Conservation (phyloP, 371 early-diverging fungal genomes). For the Cokeromyces recurvatus region DNA sequence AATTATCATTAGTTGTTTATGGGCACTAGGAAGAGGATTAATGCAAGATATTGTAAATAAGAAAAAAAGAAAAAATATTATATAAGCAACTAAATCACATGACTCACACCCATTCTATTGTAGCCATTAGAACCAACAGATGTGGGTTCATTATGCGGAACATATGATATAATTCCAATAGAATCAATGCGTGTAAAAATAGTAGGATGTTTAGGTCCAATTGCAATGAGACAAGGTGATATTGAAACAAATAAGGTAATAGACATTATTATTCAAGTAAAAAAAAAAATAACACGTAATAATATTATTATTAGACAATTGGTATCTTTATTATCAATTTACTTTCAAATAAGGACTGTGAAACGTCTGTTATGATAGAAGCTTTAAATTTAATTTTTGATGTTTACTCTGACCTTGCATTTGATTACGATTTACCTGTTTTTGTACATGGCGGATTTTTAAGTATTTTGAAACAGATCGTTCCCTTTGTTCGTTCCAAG, state of each 20-base stretch:
- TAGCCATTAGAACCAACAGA: slow-evolving; percentile 46
- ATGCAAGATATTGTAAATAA: slow-evolving; percentile 50
- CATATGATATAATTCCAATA: slow-evolving; percentile 38
- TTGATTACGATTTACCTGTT: slow-evolving; percentile 82
- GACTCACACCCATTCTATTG: background rate
- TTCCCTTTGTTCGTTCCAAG: slow-evolving; percentile 48
- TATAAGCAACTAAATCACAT: no score
- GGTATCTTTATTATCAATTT: slow-evolving; percentile 26
- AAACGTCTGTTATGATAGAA: slow-evolving; percentile 58
- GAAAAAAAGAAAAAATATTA: no score
- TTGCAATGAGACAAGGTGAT: slow-evolving; percentile 67
- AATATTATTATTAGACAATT: slow-evolving; percentile 18
- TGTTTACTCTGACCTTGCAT: slow-evolving; percentile 78
- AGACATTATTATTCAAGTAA: no score
- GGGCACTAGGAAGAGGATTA: slow-evolving; percentile 69
- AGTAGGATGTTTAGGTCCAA: slow-evolving; percentile 69
- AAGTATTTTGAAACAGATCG: slow-evolving; percentile 47
- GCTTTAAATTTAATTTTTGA: slow-evolving; percentile 82
- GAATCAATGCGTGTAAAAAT: slow-evolving; percentile 64
- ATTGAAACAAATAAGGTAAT: slow-evolving; percentile 70
- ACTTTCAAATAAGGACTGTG: slow-evolving; percentile 26
- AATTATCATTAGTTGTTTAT: slow-evolving; percentile 63
- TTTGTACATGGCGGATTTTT: slow-evolving; percentile 69
- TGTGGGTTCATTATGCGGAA: slow-evolving; percentile 47
- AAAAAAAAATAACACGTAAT: background rate